Evolutionary conservation across 805 yeast species (phyloP).

Genomic region (Hanseniaspora lindneri): DNA sequence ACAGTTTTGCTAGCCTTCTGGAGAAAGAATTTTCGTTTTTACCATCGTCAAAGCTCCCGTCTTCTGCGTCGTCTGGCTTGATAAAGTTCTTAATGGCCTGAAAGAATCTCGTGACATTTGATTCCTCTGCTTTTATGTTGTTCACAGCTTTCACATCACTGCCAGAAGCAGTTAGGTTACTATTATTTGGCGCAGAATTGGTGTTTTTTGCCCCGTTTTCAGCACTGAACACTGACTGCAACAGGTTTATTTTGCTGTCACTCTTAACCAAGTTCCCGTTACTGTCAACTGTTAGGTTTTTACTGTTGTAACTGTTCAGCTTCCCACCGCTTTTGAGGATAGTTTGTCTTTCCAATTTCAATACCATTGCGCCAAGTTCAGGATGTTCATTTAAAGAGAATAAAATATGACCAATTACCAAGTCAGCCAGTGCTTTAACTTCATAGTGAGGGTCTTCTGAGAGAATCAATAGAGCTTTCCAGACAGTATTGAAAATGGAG

Average conservation of each 20-base stretch:
- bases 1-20: slow-evolving; percentile 18
- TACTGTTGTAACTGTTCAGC: background rate
- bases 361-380: slow-evolving; percentile 53
- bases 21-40: slow-evolving; percentile 6
- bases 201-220: slow-evolving; percentile 18
- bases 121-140: slow-evolving; percentile 4
- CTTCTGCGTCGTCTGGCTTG: slow-evolving; percentile 16
- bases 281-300: slow-evolving; percentile 17
- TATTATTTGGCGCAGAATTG: slow-evolving; percentile 9
- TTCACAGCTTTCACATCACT: no score
- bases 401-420: slow-evolving; percentile 62
- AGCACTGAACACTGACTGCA: slow-evolving; percentile 11
- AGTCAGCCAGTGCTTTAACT: slow-evolving; percentile 59
- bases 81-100: slow-evolving; percentile 19
- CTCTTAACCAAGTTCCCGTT: slow-evolving; percentile 23
- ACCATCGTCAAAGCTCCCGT: slow-evolving; percentile 23
- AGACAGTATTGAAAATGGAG: slow-evolving; percentile 68
- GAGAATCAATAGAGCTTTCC: slow-evolving; percentile 71
- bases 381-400: slow-evolving; percentile 39
- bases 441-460: slow-evolving; percentile 83
- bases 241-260: slow-evolving; percentile 7
- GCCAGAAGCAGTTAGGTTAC: no score
- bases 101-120: slow-evolving; percentile 22
- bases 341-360: slow-evolving; percentile 53
- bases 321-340: slow-evolving; percentile 34